Conservation (phyloP, 768 basidiomycete species). For the Arthromyces matolae region DNA sequence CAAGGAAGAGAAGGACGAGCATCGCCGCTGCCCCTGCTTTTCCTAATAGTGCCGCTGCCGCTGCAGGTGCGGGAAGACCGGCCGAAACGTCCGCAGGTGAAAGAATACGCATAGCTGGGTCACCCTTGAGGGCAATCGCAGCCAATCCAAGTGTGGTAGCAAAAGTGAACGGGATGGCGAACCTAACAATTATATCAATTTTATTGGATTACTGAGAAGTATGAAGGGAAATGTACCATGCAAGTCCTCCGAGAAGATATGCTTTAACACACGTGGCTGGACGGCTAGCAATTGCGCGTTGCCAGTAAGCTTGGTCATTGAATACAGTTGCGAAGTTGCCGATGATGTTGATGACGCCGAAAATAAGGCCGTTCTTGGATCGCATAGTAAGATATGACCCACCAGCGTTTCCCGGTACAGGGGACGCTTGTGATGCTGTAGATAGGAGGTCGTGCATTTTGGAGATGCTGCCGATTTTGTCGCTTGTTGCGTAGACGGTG, state of each 20-base stretch:
- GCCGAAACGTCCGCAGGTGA: slow-evolving; percentile 70
- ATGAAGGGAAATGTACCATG: slow-evolving; percentile 51
- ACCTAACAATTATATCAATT: slow-evolving; percentile 41
- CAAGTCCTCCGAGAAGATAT: slow-evolving; percentile 83
- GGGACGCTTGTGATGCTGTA: slow-evolving; percentile 45
- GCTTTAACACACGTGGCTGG: slow-evolving; percentile 88
- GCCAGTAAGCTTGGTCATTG: slow-evolving; percentile 82
- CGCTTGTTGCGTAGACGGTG: slow-evolving; percentile 77
- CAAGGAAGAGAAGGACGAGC: slow-evolving; percentile 80
- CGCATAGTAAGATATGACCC: slow-evolving; percentile 85
- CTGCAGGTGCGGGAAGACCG: slow-evolving; percentile 81
- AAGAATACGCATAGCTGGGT: slow-evolving; percentile 49
- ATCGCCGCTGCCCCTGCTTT: slow-evolving; percentile 76
- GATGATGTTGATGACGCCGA: slow-evolving; percentile 86
- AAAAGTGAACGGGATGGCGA: slow-evolving; percentile 83
- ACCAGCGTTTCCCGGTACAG: slow-evolving; percentile 77
- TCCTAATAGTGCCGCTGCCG: slow-evolving; percentile 79
- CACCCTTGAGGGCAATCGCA: slow-evolving; percentile 72
- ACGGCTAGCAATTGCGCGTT: slow-evolving; percentile 83
- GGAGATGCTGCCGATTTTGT: slow-evolving; percentile 72
- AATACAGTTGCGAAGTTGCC: slow-evolving; percentile 71
- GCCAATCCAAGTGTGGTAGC: slow-evolving; percentile 86
- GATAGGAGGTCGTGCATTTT: slow-evolving; percentile 79
- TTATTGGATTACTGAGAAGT: too few relatives aligned
- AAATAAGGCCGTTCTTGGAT: slow-evolving; percentile 71